Percentiles rank a stretch among this genome's conserved stretches.
Conservation (phyloP, 169 alveolate species). For the Cryptosporidium canis region DNA sequence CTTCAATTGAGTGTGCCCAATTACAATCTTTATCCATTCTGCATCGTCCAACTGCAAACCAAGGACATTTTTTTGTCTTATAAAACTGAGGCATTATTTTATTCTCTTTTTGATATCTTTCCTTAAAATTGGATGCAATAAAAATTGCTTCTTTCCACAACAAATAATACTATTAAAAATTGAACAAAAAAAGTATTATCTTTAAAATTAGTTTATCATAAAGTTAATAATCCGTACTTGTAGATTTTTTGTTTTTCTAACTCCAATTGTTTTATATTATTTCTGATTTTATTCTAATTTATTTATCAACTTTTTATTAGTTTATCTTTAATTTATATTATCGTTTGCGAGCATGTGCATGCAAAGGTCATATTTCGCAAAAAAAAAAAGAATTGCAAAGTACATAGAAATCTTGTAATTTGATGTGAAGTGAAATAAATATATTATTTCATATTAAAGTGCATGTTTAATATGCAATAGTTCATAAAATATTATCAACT, state of each 20-base stretch:
- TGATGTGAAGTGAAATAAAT: too few species aligned
- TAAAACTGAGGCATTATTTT: constrained; percentile 56
- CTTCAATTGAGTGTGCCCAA: constrained; percentile 72
- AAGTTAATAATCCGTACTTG: not conserved
- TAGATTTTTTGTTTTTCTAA: not conserved
- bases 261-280: not conserved
- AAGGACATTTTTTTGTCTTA: constrained; percentile 69
- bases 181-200: constrained; percentile 10
- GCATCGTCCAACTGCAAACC: constrained; percentile 73
- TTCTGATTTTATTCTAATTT: not conserved
- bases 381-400: not conserved
- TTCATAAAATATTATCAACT: not conserved
- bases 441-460: not conserved
- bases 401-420: not conserved
- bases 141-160: not conserved
- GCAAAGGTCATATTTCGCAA: not conserved
- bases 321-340: not conserved
- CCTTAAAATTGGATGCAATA: not conserved
- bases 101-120: not conserved
- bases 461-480: not conserved
- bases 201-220: not conserved
- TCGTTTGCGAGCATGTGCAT: not conserved
- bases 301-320: not conserved
- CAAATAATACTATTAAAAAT: constrained; percentile 12
- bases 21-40: constrained; percentile 72